Percentiles rank a stretch among this genome's conserved stretches.
Conservation (phyloP, 305 asterid species). For the Solanum chacoense region DNA sequence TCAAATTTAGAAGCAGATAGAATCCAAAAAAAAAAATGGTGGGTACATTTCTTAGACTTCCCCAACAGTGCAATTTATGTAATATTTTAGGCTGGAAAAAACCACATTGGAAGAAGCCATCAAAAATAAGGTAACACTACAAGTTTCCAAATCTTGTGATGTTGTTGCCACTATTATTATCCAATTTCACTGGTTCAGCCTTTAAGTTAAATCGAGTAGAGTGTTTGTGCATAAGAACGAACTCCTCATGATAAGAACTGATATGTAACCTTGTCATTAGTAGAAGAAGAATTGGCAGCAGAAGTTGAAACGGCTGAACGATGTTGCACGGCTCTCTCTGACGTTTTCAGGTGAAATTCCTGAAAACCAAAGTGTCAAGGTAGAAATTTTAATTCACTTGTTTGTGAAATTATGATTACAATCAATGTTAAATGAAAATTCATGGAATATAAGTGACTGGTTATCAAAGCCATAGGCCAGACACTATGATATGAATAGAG, state of each 20-base stretch:
- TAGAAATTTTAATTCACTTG: not conserved
- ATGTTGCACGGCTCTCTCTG: constrained; percentile 76
- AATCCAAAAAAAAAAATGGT: too few relatives aligned
- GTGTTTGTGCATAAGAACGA: not conserved
- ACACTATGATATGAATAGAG: not conserved
- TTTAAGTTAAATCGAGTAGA: not conserved
- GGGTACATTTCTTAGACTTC: not conserved
- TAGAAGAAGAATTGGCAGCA: constrained; percentile 12
- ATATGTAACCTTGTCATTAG: constrained; percentile 18
- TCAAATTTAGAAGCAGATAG: not conserved
- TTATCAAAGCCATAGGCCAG: not conserved
- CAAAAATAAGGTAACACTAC: not conserved
- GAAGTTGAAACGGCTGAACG: constrained; percentile 30
- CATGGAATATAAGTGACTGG: not conserved
- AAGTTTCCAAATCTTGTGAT: not conserved
- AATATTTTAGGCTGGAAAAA: not conserved
- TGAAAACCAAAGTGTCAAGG: constrained; percentile 20
- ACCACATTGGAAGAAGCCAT: not conserved
- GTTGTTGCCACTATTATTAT: not conserved
- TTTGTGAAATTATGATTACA: not conserved
- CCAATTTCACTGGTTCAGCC: not conserved
- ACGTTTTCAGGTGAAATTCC: constrained; percentile 89
- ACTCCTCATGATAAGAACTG: not conserved
- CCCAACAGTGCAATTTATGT: not conserved
- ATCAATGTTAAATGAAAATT: not conserved